These are phyloP conservation scores for Punica granatum DNA, from an alignment of 345 rosid species.

Conservation along the genomic window DNA sequence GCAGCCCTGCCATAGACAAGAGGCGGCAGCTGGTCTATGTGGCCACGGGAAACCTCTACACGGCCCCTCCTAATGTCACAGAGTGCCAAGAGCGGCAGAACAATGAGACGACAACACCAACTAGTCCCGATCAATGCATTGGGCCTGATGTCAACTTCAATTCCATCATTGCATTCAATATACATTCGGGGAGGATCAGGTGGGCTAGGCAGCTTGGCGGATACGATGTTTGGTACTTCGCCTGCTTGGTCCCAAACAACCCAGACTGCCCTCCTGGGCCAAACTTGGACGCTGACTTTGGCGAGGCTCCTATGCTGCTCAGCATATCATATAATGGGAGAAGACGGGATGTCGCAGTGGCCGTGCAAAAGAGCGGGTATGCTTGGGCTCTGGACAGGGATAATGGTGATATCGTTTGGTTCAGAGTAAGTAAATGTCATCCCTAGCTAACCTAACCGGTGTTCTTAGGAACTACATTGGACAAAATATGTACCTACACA, in stretches of 20 bases:
- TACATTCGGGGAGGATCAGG: constrained; percentile 24
- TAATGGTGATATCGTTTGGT: constrained; percentile 32
- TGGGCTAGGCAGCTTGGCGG: constrained; percentile 40
- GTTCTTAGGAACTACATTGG: too few relatives aligned
- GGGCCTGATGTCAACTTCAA: constrained; percentile 26
- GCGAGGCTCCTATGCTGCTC: constrained; percentile 36
- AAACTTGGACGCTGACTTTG: constrained; percentile 47
- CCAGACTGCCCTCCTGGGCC: constrained; percentile 48
- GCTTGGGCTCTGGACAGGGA: constrained; percentile 44
- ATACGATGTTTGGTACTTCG: constrained; percentile 32
- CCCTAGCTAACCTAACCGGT: too few relatives aligned
- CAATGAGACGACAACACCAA: constrained; percentile 30
- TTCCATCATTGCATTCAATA: constrained; percentile 26
- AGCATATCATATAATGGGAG: constrained; percentile 13
- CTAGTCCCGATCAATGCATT: constrained; percentile 30
- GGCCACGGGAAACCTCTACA: constrained; percentile 37
- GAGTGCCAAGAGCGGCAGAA: constrained; percentile 31
- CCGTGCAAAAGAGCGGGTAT: constrained; percentile 44
- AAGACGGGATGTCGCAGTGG: constrained; percentile 18
- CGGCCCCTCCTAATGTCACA: constrained; percentile 26
- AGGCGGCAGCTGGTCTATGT: constrained; percentile 26
- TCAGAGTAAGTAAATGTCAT: constrained; percentile 18
- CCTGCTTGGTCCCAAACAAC: constrained; percentile 32
- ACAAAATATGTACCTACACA: too few relatives aligned
- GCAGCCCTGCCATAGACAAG: constrained; percentile 39